phyloP scores from a whole-genome alignment of 2,329 filamentous ascomycete species.

The Metarhizium rileyi region DNA sequence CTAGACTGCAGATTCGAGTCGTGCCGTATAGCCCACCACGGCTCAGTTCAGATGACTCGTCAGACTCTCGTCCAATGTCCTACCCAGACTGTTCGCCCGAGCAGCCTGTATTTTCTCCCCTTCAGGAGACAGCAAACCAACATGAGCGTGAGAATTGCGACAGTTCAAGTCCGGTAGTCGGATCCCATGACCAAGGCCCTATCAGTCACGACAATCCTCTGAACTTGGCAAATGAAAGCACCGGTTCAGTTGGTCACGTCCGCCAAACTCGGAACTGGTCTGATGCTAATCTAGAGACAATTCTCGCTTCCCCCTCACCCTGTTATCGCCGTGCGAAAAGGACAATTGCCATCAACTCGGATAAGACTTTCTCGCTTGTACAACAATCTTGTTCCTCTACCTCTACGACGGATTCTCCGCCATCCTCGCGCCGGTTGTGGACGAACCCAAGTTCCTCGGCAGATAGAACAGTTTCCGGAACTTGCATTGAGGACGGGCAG shows the following conservation, averaged over 20 bases:
- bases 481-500: conserved; percentile 33
- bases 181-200: background rate
- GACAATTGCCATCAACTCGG: conserved; percentile 40
- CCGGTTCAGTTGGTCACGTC: background rate
- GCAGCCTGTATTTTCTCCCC: background rate
- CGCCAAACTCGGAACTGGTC: background rate
- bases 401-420: conserved; percentile 20
- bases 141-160: background rate
- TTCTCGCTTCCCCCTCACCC: conserved; percentile 16
- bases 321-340: conserved; percentile 20
- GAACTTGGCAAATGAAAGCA: background rate
- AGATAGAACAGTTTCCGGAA: conserved; percentile 15
- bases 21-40: conserved; percentile 30
- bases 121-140: background rate
- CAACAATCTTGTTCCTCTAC: conserved; percentile 21
- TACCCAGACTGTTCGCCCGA: conserved; percentile 10
- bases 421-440: conserved; percentile 33
- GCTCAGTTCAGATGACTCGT: conserved; percentile 21
- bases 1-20: conserved; percentile 25
- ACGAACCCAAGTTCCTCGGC: conserved; percentile 38
- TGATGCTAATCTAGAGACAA: background rate
- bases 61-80: conserved; percentile 16
- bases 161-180: background rate
- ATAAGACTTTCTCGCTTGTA: conserved; percentile 49
- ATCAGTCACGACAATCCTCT: background rate